Evolutionary conservation across 331 rosid genomes (phyloP).

Genomic region (Acacia pycnantha): DNA sequence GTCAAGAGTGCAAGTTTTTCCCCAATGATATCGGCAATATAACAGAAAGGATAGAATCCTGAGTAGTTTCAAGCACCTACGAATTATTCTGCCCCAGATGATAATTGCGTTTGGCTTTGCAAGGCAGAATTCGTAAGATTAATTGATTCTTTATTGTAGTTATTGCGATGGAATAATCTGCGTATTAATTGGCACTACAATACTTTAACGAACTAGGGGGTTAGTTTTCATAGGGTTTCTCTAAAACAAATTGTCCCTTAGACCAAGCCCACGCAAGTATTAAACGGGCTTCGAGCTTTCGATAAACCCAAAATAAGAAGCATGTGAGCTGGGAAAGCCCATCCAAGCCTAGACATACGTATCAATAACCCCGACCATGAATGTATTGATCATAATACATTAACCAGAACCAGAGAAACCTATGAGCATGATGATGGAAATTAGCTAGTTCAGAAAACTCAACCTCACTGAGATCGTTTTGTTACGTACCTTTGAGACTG

Average conservation of each 20-base stretch:
- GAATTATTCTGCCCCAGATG: neutral
- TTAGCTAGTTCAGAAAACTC: neutral
- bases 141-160: neutral
- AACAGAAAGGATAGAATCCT: neutral
- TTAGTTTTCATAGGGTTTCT: neutral
- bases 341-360: neutral
- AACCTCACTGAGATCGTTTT: neutral
- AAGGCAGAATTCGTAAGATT: neutral
- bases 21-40: too few species aligned
- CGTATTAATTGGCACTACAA: neutral
- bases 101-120: conserved; percentile 1
- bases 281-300: neutral
- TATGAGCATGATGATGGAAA: neutral
- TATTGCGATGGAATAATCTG: neutral
- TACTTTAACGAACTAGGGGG: neutral
- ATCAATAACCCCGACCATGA: neutral
- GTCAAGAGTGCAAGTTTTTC: neutral
- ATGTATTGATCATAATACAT: neutral
- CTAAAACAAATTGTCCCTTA: neutral
- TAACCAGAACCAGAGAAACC: neutral
- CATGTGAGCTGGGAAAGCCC: conserved; percentile 10
- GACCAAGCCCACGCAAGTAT: neutral
- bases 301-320: conserved; percentile 22
- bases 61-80: neutral
- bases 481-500: conserved; percentile 61